These are phyloP conservation scores for Ichthyophonus hoferi DNA, from an alignment of 208 protist species.

Conservation along the genomic window DNA sequence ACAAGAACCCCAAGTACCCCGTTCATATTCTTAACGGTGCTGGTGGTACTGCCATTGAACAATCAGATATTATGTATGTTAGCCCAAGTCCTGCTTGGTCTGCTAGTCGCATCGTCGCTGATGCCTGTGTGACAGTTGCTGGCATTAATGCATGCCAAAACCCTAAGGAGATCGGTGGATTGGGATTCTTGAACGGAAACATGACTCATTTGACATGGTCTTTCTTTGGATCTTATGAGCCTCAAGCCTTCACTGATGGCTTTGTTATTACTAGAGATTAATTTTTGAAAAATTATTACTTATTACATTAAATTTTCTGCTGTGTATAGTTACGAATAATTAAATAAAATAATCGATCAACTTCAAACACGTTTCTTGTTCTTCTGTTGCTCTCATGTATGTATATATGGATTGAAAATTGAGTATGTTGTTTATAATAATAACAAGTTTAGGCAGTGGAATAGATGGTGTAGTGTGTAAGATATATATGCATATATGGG, in stretches of 20 bases:
- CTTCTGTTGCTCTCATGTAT: too few species aligned
- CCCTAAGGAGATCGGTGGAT: background rate
- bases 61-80: background rate
- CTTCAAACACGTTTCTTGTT: too few species aligned
- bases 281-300: too few species aligned
- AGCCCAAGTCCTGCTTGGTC: background rate
- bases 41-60: background rate
- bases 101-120: background rate
- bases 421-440: too few species aligned
- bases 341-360: too few species aligned
- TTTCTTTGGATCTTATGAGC: background rate
- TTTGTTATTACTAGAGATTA: conserved; percentile 5
- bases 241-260: background rate
- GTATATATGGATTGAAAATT: too few species aligned
- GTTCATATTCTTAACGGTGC: background rate
- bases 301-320: too few species aligned
- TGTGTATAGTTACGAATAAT: too few species aligned
- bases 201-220: background rate
- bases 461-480: too few species aligned
- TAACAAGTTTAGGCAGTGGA: too few species aligned
- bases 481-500: too few species aligned
- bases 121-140: background rate
- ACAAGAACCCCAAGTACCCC: background rate
- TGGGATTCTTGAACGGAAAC: background rate
- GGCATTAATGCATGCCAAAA: background rate